Percentiles rank a stretch among this genome's conserved stretches.
Conservation (phyloP, 2,329 filamentous ascomycete species). For the Fusarium chuoi region DNA sequence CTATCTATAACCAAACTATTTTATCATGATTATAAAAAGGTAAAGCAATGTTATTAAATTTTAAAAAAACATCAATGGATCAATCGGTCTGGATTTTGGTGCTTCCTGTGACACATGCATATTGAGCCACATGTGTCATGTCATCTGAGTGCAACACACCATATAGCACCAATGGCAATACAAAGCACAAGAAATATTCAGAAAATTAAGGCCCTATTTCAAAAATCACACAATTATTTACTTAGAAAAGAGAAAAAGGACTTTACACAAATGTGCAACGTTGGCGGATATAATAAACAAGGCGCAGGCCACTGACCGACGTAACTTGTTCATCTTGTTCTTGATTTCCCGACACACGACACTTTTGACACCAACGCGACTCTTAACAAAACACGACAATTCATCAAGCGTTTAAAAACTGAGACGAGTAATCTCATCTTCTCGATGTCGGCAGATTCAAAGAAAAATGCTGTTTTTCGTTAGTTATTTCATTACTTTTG, state of each 20-base stretch:
- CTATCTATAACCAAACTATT: no score
- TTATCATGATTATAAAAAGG: no score
- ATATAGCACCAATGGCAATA: no score
- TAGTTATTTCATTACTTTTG: neutral
- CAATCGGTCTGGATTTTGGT: no score
- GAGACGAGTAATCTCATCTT: neutral
- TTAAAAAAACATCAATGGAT: no score
- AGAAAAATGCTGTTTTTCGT: neutral
- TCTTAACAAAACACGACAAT: neutral
- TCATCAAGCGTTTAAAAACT: rapidly evolving
- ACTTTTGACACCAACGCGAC: neutral
- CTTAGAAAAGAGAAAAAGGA: neutral
- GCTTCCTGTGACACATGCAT: no score
- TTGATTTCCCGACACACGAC: neutral
- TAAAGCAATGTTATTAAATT: no score
- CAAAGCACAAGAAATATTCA: no score
- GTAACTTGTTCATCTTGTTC: neutral
- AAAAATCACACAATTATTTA: neutral
- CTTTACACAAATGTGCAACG: neutral
- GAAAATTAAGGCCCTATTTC: neutral
- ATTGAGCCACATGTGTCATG: no score
- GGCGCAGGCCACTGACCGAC: neutral
- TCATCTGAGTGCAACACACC: no score
- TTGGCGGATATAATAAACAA: no score
- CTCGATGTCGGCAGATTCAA: neutral